phyloP scores from a whole-genome alignment of 371 early-diverging fungal genomes.

The Actinomucor elegans region DNA sequence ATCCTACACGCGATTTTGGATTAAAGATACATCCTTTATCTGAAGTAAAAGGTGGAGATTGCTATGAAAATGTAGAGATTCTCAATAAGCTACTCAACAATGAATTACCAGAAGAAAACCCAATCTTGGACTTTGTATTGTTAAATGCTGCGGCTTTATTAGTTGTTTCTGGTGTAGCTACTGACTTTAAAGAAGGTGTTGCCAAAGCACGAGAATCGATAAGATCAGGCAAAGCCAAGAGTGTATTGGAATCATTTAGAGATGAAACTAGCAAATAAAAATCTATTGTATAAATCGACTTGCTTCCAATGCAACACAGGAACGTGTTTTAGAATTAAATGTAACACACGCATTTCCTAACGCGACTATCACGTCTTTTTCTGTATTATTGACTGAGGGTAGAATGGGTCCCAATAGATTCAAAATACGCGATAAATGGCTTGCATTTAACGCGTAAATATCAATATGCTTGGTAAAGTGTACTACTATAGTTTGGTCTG shows the following conservation, averaged over 20 bases:
- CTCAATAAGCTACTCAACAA: constrained; percentile 67
- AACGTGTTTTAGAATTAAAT: constrained; percentile 5
- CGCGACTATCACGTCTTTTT: no score
- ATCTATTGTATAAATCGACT: neutral
- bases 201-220: constrained; percentile 75
- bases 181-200: constrained; percentile 77
- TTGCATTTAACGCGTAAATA: neutral
- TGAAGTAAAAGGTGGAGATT: constrained; percentile 79
- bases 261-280: constrained; percentile 34
- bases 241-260: constrained; percentile 64
- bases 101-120: constrained; percentile 53
- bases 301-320: constrained; percentile 1
- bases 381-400: no score
- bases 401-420: neutral
- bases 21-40: constrained; percentile 71
- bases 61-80: constrained; percentile 71
- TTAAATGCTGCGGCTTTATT: constrained; percentile 88
- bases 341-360: no score
- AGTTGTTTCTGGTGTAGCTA: constrained; percentile 77
- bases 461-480: neutral
- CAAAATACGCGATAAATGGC: neutral
- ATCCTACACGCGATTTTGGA: constrained; percentile 85
- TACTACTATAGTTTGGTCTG: neutral
- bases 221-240: constrained; percentile 65
- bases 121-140: constrained; percentile 90